These are phyloP conservation scores for Spathaspora sp. DNA, from an alignment of 1,139 yeast species.

Conservation along the genomic window DNA sequence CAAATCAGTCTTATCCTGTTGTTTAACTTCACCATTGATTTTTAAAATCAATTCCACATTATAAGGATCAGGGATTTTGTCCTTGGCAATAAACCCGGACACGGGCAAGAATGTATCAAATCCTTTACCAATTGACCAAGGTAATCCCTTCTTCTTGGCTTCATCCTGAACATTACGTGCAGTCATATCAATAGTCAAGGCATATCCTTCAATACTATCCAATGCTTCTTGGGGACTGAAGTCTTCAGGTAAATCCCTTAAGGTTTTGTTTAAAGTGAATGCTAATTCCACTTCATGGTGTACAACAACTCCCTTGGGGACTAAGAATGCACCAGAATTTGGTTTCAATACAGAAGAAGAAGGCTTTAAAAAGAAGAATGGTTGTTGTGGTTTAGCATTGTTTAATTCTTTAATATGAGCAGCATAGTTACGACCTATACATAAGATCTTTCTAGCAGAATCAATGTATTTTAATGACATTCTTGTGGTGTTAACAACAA, in stretches of 20 bases:
- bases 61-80: constrained; percentile 69
- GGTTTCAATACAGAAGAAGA: constrained; percentile 63
- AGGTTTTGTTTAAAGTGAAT: constrained; percentile 61
- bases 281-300: constrained; percentile 96
- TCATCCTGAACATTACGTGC: constrained; percentile 95
- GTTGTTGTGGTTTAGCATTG: constrained; percentile 75
- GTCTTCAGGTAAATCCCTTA: constrained; percentile 59
- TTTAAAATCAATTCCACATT: constrained; percentile 63
- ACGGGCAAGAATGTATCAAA: constrained; percentile 93
- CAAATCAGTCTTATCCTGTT: constrained; percentile 74
- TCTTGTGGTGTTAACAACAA: neutral
- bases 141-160: constrained; percentile 91
- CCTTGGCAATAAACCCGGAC: constrained; percentile 66
- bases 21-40: constrained; percentile 71
- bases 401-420: constrained; percentile 91
- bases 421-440: constrained; percentile 95
- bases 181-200: constrained; percentile 88
- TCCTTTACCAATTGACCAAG: constrained; percentile 97
- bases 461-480: constrained; percentile 64
- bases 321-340: constrained; percentile 69
- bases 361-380: constrained; percentile 92
- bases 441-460: constrained; percentile 75
- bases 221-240: constrained; percentile 70
- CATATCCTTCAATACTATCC: constrained; percentile 79
- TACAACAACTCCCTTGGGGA: constrained; percentile 78